Conservation (phyloP, 768 basidiomycete genomes). For the Collybia nuda region DNA sequence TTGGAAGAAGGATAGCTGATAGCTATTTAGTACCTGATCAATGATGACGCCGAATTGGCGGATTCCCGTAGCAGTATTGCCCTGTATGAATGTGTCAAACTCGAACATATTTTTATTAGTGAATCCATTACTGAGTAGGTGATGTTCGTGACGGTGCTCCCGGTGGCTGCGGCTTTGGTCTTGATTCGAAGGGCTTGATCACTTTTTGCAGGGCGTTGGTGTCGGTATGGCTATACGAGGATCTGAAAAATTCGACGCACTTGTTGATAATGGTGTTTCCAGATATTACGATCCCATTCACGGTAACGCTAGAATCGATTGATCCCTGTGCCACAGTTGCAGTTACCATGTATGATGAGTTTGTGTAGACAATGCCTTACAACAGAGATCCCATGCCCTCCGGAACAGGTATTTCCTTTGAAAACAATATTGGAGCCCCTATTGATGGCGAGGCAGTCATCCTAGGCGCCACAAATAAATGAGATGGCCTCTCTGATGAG, state of each 20-base stretch:
- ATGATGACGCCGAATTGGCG: slow-evolving; percentile 57
- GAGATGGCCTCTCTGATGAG: no score
- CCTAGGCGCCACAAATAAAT: slow-evolving; percentile 21
- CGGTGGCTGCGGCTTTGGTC: slow-evolving; percentile 42
- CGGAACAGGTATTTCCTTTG: slow-evolving; percentile 50
- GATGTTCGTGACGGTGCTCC: slow-evolving; percentile 47
- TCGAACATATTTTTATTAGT: not conserved
- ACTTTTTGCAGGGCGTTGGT: slow-evolving; percentile 22
- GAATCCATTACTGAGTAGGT: slow-evolving; percentile 41
- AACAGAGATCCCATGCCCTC: slow-evolving; percentile 67
- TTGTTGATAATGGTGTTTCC: slow-evolving; percentile 58
- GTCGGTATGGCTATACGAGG: not conserved
- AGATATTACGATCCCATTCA: slow-evolving; percentile 45
- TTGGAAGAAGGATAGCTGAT: not conserved
- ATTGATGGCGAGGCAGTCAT: slow-evolving; percentile 64
- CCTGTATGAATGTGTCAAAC: slow-evolving; percentile 23
- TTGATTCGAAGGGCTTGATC: slow-evolving; percentile 64
- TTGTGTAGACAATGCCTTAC: slow-evolving; percentile 38
- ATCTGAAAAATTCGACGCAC: slow-evolving; percentile 24
- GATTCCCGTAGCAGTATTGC: slow-evolving; percentile 52
- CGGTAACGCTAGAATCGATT: slow-evolving; percentile 42
- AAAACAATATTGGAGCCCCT: slow-evolving; percentile 44
- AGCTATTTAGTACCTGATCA: slow-evolving; percentile 44
- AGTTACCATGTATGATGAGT: no score
- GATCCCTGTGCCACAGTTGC: slow-evolving; percentile 43